A percentile compares a stretch with the other conserved stretches of the same genome.
Conservation (phyloP, 2,329 filamentous ascomycete species). For the Fusarium sp. region DNA sequence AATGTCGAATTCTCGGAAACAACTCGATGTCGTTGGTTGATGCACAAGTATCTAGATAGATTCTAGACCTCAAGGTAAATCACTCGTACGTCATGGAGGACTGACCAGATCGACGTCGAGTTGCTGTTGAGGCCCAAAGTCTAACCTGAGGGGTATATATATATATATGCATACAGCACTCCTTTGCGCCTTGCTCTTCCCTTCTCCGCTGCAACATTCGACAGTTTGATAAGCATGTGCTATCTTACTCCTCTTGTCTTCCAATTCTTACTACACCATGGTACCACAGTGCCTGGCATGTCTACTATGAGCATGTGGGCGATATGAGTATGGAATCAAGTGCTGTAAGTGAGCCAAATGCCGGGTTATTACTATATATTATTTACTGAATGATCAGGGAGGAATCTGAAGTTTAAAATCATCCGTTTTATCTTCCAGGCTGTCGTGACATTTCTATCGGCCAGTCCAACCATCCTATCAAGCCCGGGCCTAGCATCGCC, state of each 20-base stretch:
- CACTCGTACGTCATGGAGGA: conserved; percentile 13
- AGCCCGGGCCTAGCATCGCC: conserved; percentile 29
- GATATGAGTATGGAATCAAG: not conserved
- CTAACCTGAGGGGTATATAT: not conserved
- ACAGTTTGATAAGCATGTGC: not conserved
- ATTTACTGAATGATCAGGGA: not conserved
- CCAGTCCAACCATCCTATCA: conserved; percentile 44
- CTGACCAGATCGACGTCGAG: not conserved
- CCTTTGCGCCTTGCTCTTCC: too few relatives aligned
- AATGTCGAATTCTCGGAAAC: conserved; percentile 23
- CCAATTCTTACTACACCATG: too few relatives aligned
- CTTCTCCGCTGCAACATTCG: not conserved
- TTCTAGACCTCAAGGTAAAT: conserved; percentile 17
- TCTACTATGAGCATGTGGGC: not conserved
- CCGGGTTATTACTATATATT: not conserved
- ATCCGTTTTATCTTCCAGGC: conserved; percentile 13
- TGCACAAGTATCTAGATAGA: conserved; percentile 14
- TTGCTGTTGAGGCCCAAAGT: not conserved
- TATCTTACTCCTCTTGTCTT: not conserved
- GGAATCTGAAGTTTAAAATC: not conserved
- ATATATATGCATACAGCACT: not conserved
- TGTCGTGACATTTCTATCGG: conserved; percentile 34
- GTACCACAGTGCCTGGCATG: too few relatives aligned
- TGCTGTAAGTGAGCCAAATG: not conserved
- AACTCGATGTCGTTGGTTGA: conserved; percentile 8